phyloP scores from a whole-genome alignment of 2,329 filamentous ascomycete species.

The Curvularia lunata region DNA sequence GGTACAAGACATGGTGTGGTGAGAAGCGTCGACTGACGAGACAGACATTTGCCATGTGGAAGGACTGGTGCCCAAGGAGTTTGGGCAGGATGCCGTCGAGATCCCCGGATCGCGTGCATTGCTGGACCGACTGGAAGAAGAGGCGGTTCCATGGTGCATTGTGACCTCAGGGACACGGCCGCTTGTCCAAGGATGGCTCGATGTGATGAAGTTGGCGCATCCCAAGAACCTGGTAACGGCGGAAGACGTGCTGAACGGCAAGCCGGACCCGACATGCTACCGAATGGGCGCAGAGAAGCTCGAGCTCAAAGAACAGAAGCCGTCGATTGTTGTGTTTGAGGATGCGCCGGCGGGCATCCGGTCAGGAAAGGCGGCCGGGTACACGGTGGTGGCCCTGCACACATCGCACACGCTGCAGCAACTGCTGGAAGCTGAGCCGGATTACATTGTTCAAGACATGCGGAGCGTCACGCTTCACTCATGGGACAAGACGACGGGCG shows the following conservation, averaged over 20 bases:
- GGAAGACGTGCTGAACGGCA: slow-evolving; percentile 57
- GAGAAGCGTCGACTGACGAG: neutral
- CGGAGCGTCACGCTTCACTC: slow-evolving; percentile 70
- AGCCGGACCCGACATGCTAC: slow-evolving; percentile 60
- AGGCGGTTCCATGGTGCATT: slow-evolving; percentile 79
- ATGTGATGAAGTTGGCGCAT: slow-evolving; percentile 56
- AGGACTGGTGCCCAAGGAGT: slow-evolving; percentile 74
- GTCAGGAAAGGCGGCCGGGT: slow-evolving; percentile 85
- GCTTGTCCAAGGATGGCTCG: slow-evolving; percentile 58
- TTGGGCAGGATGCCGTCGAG: slow-evolving; percentile 79
- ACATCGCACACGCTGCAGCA: slow-evolving; percentile 81
- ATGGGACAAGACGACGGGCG: slow-evolving; percentile 61
- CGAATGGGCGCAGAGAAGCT: slow-evolving; percentile 52
- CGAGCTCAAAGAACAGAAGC: slow-evolving; percentile 49
- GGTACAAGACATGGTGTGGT: neutral
- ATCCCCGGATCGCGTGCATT: slow-evolving; percentile 81
- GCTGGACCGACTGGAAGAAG: slow-evolving; percentile 68
- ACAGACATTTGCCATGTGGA: slow-evolving; percentile 82
- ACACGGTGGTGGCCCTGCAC: slow-evolving; percentile 80
- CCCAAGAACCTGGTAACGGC: slow-evolving; percentile 57
- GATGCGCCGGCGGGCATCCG: slow-evolving; percentile 86
- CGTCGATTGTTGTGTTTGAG: slow-evolving; percentile 76
- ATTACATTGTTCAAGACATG: slow-evolving; percentile 86
- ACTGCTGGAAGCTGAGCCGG: slow-evolving; percentile 76
- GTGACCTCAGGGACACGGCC: slow-evolving; percentile 61